Percentiles rank a stretch among this genome's conserved stretches.
phyloP scores from a whole-genome alignment of 2,329 filamentous ascomycete species.

The Rutstroemia sp. region DNA sequence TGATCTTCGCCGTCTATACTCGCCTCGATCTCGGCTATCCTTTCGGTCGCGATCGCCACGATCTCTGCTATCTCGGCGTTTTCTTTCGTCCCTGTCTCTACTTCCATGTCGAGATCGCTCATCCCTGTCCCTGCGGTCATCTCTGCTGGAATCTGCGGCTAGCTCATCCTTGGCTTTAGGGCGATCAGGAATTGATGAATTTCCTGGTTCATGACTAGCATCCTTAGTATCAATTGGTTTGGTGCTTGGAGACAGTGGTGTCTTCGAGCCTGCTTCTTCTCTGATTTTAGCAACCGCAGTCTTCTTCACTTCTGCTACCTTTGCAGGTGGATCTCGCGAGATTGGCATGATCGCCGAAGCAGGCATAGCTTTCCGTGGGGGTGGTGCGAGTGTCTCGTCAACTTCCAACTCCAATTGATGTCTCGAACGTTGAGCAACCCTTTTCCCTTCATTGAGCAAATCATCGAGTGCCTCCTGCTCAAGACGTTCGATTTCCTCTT shows the following conservation, averaged over 20 bases:
- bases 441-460: constrained; percentile 29
- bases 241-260: constrained; percentile 8
- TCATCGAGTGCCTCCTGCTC: constrained; percentile 30
- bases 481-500: constrained; percentile 28
- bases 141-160: neutral
- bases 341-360: constrained; percentile 30
- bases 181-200: constrained; percentile 1
- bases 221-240: constrained; percentile 9
- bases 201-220: constrained; percentile 13
- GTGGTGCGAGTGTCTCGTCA: constrained; percentile 28
- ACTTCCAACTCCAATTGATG: constrained; percentile 29
- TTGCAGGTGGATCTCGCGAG: constrained; percentile 22
- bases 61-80: constrained; percentile 13
- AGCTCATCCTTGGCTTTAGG: neutral
- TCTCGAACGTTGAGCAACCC: constrained; percentile 24
- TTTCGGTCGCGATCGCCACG: constrained; percentile 19
- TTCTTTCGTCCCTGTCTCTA: constrained; percentile 10
- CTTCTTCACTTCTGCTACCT: constrained; percentile 25
- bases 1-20: constrained; percentile 22
- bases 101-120: constrained; percentile 8
- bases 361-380: constrained; percentile 28
- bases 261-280: constrained; percentile 20
- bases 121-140: constrained; percentile 11
- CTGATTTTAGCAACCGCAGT: constrained; percentile 10
- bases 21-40: constrained; percentile 21